Evolutionary conservation across 371 early-diverging fungal genomes (phyloP).

Genomic region (Mortierella sp.): DNA sequence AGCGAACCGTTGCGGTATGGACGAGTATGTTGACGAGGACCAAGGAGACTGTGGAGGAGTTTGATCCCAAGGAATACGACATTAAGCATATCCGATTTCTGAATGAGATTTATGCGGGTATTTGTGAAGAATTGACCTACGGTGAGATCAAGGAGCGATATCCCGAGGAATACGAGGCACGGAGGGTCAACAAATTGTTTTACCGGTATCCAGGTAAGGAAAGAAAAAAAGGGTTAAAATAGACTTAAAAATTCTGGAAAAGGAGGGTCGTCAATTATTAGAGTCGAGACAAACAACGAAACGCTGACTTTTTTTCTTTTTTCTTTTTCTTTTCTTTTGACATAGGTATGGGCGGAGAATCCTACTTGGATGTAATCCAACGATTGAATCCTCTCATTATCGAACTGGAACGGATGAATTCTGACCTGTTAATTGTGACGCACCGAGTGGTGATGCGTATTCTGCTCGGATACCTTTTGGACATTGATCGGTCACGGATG

Average conservation of each 20-base stretch:
- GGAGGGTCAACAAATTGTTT: constrained; percentile 76
- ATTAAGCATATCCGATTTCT: constrained; percentile 73
- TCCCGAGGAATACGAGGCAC: constrained; percentile 73
- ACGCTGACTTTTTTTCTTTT: neutral
- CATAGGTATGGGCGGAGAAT: constrained; percentile 78
- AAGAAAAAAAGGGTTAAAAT: too few relatives aligned
- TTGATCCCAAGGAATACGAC: constrained; percentile 78
- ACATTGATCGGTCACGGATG: constrained; percentile 78
- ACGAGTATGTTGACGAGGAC: constrained; percentile 81
- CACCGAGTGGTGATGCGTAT: constrained; percentile 81
- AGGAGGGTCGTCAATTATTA: too few relatives aligned
- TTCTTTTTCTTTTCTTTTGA: neutral
- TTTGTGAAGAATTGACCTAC: constrained; percentile 72
- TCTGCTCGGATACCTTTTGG: constrained; percentile 79
- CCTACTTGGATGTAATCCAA: constrained; percentile 87
- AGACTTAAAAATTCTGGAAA: too few relatives aligned
- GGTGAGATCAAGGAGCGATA: constrained; percentile 72
- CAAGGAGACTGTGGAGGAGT: constrained; percentile 73
- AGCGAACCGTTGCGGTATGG: constrained; percentile 69
- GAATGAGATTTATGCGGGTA: constrained; percentile 89
- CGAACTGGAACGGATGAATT: constrained; percentile 85
- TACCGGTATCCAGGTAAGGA: constrained; percentile 81
- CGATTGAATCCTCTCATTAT: constrained; percentile 84
- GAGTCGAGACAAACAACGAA: too few relatives aligned
- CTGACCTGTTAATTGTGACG: constrained; percentile 78